Percentiles rank a stretch among this genome's conserved stretches.
Conservation (phyloP, 148 eudicot species). For the Rhododendron ovatum region DNA sequence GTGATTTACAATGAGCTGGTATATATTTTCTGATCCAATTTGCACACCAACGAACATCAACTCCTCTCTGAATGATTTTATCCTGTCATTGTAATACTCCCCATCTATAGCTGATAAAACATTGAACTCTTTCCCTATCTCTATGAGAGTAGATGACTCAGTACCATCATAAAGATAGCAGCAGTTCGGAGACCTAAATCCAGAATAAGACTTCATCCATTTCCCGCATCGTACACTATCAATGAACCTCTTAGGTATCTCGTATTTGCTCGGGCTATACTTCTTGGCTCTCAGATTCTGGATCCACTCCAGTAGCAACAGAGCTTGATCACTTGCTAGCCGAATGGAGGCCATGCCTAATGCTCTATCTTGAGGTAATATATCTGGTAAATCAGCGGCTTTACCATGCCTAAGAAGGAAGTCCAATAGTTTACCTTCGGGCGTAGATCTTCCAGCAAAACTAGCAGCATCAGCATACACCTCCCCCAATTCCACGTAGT, state of each 20-base stretch:
- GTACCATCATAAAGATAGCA: conserved; percentile 12
- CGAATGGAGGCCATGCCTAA: conserved; percentile 7
- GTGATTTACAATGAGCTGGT: conserved; percentile 3
- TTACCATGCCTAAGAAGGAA: conserved; percentile 7
- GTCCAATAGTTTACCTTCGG: conserved; percentile 5
- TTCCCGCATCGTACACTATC: conserved; percentile 10
- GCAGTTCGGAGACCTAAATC: conserved; percentile 4
- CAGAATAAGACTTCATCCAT: conserved; percentile 19
- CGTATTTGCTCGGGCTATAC: neutral
- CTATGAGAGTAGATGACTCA: conserved; percentile 6
- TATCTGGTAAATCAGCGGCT: conserved; percentile 16
- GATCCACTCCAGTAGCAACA: conserved; percentile 17
- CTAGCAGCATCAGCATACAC: conserved; percentile 19
- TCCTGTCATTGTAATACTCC: conserved; percentile 20
- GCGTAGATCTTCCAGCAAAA: conserved; percentile 9
- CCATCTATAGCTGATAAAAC: conserved; percentile 22
- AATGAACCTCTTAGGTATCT: conserved; percentile 13
- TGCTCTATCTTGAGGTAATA: conserved; percentile 11
- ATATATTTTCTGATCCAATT: neutral
- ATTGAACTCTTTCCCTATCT: conserved; percentile 5
- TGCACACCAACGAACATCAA: conserved; percentile 35
- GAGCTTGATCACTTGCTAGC: conserved; percentile 17
- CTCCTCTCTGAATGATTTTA: conserved; percentile 25
- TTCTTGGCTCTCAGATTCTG: conserved; percentile 10
- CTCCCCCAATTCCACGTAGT: conserved; percentile 28